phyloP scores from a whole-genome alignment of 305 asterid genomes.

The Ruellia speciosa region DNA sequence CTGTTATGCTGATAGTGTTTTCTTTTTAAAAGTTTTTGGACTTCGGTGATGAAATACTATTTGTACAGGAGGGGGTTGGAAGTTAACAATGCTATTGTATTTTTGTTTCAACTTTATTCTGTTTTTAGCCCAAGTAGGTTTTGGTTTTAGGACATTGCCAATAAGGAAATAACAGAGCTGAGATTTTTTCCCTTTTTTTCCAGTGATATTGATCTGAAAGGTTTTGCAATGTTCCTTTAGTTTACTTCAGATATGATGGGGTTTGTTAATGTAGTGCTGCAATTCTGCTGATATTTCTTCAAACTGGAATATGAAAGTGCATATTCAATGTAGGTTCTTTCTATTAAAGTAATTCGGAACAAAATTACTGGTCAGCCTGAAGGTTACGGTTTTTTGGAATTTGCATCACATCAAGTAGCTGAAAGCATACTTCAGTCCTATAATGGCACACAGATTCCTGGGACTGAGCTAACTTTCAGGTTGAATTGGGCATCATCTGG shows the following conservation, averaged over 20 bases:
- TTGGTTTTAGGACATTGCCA: conserved; percentile 4
- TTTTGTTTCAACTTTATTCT: background rate
- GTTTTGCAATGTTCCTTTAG: too few relatives aligned
- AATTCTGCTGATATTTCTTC: too few relatives aligned
- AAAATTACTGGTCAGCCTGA: conserved; percentile 84
- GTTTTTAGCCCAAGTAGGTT: conserved; percentile 2
- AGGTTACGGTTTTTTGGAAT: conserved; percentile 92
- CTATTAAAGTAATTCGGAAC: conserved; percentile 80
- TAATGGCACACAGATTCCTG: conserved; percentile 90
- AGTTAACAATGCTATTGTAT: background rate
- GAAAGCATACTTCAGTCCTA: conserved; percentile 72
- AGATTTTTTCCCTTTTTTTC: too few relatives aligned
- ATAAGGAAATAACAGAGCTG: background rate
- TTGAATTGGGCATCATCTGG: conserved; percentile 97
- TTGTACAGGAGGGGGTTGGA: too few relatives aligned
- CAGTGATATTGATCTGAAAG: background rate
- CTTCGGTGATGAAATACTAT: too few relatives aligned
- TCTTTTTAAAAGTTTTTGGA: too few relatives aligned
- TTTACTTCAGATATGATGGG: background rate
- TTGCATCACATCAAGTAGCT: conserved; percentile 66
- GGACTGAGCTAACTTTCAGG: conserved; percentile 85
- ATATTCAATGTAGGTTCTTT: conserved; percentile 53
- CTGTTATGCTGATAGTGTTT: too few relatives aligned
- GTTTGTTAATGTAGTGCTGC: background rate
- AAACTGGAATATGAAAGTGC: background rate